phyloP scores from a whole-genome alignment of 805 yeast species.

The Jamesozyma lodderae region DNA sequence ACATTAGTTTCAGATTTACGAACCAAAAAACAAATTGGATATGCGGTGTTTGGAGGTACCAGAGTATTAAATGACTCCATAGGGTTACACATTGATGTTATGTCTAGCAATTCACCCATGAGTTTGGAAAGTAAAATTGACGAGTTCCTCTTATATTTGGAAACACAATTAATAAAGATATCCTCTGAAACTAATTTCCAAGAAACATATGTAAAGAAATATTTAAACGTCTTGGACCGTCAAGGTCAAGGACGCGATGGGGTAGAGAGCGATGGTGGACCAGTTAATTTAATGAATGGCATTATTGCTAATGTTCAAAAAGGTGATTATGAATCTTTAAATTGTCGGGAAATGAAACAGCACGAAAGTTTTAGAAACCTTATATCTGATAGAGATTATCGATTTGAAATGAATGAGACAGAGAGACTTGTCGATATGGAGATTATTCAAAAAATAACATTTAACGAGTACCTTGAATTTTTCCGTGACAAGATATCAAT shows the following conservation, averaged over 20 bases:
- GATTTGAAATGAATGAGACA: constrained; percentile 27
- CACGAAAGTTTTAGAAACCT: constrained; percentile 46
- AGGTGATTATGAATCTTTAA: constrained; percentile 20
- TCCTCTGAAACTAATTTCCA: constrained; percentile 33
- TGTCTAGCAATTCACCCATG: constrained; percentile 42
- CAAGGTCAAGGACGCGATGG: constrained; percentile 5
- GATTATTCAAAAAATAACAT: constrained; percentile 28
- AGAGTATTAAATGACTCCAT: constrained; percentile 41
- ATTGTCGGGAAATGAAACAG: constrained; percentile 24
- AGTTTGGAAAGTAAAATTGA: constrained; percentile 40
- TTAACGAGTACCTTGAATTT: constrained; percentile 31
- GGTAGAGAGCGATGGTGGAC: constrained; percentile 22
- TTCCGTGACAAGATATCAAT: constrained; percentile 31
- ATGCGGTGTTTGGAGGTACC: constrained; percentile 49
- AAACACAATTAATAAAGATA: constrained; percentile 18
- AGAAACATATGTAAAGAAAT: constrained; percentile 30
- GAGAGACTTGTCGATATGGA: constrained; percentile 30
- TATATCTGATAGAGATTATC: constrained; percentile 37
- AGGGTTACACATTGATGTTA: constrained; percentile 50
- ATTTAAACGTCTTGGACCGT: constrained; percentile 22
- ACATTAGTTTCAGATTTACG: constrained; percentile 42
- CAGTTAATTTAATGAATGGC: constrained; percentile 30
- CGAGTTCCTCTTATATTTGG: constrained; percentile 38
- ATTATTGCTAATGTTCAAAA: constrained; percentile 31
- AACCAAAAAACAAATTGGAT: constrained; percentile 51